phyloP scores from a whole-genome alignment of 371 early-diverging fungal species.

The Encephalitozoon romaleae region DNA sequence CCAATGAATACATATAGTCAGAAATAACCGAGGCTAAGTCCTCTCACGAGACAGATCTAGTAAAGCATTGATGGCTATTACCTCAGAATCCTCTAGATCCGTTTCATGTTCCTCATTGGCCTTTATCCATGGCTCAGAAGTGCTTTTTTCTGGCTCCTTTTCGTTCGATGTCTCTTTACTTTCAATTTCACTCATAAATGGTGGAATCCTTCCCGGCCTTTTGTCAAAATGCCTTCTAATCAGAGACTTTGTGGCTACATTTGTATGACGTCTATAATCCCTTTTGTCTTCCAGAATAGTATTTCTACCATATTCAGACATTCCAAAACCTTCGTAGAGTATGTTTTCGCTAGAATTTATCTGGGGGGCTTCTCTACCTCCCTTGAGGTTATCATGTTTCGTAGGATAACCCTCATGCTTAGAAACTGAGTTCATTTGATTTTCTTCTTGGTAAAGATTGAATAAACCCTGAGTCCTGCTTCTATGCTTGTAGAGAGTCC shows the following conservation, averaged over 20 bases:
- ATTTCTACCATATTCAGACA: background rate
- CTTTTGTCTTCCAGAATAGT: background rate
- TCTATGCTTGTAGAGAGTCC: background rate
- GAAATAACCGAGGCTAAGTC: background rate
- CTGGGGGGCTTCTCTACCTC: background rate
- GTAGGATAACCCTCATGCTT: background rate
- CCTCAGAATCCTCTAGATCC: background rate
- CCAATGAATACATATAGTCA: background rate
- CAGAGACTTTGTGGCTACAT: background rate
- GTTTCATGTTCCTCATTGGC: background rate
- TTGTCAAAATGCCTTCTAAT: constrained; percentile 2
- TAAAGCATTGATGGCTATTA: background rate
- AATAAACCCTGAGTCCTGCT: background rate
- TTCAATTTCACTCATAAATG: background rate
- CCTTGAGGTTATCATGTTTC: background rate
- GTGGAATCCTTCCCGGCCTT: background rate
- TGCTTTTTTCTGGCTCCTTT: background rate
- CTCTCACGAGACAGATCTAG: background rate
- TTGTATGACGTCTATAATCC: background rate
- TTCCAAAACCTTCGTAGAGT: background rate
- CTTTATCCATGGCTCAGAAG: background rate
- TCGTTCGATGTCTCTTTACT: background rate
- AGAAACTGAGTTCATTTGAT: background rate
- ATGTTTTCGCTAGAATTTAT: background rate
- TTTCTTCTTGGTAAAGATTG: background rate